phyloP scores from a whole-genome alignment of 2,329 filamentous ascomycete genomes.

The Colletotrichum sp. region DNA sequence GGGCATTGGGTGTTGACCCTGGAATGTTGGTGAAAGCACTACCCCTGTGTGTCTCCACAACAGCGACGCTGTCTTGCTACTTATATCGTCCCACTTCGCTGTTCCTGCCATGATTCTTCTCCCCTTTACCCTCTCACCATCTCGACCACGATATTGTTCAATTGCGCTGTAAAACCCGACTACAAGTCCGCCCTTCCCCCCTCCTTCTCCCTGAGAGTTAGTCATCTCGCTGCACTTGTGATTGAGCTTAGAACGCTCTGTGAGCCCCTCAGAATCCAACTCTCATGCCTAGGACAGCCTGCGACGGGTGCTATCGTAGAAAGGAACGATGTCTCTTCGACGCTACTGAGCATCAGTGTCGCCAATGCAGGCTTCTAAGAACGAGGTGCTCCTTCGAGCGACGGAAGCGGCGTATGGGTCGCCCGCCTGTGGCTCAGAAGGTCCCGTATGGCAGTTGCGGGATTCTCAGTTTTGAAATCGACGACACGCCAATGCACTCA shows the following conservation, averaged over 20 bases:
- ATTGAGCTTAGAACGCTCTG: neutral
- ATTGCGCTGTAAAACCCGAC: neutral
- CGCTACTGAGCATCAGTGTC: neutral
- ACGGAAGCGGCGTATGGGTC: neutral
- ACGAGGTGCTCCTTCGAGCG: neutral
- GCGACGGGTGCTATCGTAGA: neutral
- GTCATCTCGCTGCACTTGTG: neutral
- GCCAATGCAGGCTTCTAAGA: neutral
- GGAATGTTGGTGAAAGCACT: neutral
- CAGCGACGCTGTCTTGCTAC: neutral
- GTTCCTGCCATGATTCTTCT: neutral
- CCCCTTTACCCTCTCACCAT: neutral
- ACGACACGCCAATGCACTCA: neutral
- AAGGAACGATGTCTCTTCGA: neutral
- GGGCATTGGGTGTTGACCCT: neutral
- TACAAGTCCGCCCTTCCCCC: rapidly evolving
- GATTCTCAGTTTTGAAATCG: neutral
- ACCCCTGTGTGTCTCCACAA: neutral
- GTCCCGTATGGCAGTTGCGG: neutral
- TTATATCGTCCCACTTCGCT: neutral
- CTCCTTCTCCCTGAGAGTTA: neutral
- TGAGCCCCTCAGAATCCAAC: neutral
- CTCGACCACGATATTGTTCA: neutral
- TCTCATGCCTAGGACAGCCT: neutral
- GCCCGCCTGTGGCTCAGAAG: neutral